A percentile compares a stretch with the other conserved stretches of the same genome.
These are phyloP conservation scores for Calonectria fujianensis DNA, from an alignment of 2,329 filamentous ascomycete species.

Conservation along the genomic window DNA sequence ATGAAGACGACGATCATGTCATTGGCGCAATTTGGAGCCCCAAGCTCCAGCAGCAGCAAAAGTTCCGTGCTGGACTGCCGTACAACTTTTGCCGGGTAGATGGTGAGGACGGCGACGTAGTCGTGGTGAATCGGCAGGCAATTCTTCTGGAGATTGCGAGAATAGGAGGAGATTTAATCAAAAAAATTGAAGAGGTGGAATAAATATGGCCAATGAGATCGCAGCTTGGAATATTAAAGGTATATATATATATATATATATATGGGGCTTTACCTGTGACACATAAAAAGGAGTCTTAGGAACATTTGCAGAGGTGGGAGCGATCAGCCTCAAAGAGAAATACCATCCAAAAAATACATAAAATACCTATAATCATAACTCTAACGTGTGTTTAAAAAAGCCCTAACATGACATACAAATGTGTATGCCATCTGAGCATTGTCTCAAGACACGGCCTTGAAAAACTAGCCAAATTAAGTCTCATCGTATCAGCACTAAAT, in stretches of 20 bases:
- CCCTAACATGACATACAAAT: not conserved
- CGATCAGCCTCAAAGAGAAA: not conserved
- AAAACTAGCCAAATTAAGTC: not conserved
- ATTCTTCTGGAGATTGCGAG: conserved; percentile 84
- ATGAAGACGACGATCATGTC: conserved; percentile 67
- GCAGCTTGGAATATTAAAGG: conserved; percentile 41
- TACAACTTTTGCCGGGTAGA: conserved; percentile 70
- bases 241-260: not conserved
- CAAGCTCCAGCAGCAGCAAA: conserved; percentile 68
- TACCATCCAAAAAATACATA: not conserved
- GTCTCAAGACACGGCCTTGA: not conserved
- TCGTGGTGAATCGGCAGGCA: conserved; percentile 79
- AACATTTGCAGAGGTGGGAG: too few relatives aligned
- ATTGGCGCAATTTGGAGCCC: conserved; percentile 78
- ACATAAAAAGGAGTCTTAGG: not conserved
- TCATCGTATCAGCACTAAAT: conserved; percentile 39
- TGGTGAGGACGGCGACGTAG: conserved; percentile 66
- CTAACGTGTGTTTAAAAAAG: not conserved
- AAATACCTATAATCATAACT: not conserved
- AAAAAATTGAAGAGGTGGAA: conserved; percentile 74
- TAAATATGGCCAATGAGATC: conserved; percentile 37
- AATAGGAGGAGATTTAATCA: conserved; percentile 80
- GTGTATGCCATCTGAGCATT: not conserved
- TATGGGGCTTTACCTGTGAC: not conserved
- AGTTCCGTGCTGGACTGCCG: conserved; percentile 82